Base-by-base conservation (phyloP, 2,329 filamentous ascomycete species). In the Arthrobotrys entomopaga region DNA sequence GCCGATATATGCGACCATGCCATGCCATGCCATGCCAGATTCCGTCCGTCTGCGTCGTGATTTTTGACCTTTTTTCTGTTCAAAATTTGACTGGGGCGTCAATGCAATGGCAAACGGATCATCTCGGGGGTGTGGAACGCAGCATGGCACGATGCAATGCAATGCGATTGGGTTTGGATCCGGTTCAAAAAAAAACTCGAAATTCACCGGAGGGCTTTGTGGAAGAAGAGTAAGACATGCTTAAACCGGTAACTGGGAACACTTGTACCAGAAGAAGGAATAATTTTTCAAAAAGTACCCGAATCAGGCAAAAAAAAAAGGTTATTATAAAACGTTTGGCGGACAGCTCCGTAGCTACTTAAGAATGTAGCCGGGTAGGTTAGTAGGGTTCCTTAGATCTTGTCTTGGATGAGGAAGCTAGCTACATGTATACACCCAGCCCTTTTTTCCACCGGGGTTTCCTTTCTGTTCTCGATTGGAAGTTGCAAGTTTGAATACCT, bases 71-170 rank as follows among this genome's bases (percentile, higher is more conserved):
- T 46, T 46, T 46, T 43, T 43, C n/a, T 43, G 3, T 13, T 46
- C 16, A 11, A 42, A 3, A 7, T 10, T 19, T 10, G 38, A 19
- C 38, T 46, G 43, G 58, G 15, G 24, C 40, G n/a, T n/a, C n/a
- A n/a, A n/a, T n/a, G n/a, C n/a, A 61, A 64, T 63, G 50, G 65
- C 58, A 58, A 64, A 70, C 65, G 65, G 65, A 70, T 64, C 63
- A 70, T 70, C 58, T 70, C 65, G 65, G 65, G 58, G 57, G n/a
- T n/a, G n/a, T n/a, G 46, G 24, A 40, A 60, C 65, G 48, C 7
- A 7, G 2, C 29, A 34, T n/a, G n/a, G 29, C 10, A 3, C 29
- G 38, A 56, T 56, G 58, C 63, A 57, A 65, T 19, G 16, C 34
- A 57, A 57, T 57, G 53, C 53, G 26, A 57, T 42, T 10, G 52